A percentile compares a stretch with the other conserved stretches of the same genome.
Conservation (phyloP, 139 green algal genomes). For the Raphidocelis subcapitata region DNA sequence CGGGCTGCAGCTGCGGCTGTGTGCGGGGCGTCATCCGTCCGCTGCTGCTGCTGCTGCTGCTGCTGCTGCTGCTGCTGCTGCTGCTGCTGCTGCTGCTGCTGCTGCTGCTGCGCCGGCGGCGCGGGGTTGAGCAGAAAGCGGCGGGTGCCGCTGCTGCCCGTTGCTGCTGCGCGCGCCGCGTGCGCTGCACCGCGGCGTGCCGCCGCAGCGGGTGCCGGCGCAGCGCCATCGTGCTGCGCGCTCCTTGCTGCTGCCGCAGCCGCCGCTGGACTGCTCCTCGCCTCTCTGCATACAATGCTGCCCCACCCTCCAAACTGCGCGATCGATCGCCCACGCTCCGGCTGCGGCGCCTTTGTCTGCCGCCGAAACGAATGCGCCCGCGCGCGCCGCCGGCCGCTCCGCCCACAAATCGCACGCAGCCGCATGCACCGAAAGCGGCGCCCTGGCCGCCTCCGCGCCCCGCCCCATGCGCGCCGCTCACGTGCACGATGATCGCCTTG, state of each 20-base stretch:
- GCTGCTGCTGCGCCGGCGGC: not conserved
- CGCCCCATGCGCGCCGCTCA: slow-evolving; percentile 31
- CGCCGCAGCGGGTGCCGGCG: not conserved
- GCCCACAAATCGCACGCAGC: too few relatives aligned
- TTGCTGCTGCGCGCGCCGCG: not conserved
- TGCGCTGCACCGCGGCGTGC: not conserved
- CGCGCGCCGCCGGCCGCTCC: too few relatives aligned
- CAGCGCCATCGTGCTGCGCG: too few relatives aligned
- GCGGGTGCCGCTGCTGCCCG: not conserved
- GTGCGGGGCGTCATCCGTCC: not conserved
- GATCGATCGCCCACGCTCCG: too few relatives aligned
- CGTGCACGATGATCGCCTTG: slow-evolving; percentile 97
- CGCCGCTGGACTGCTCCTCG: not conserved
- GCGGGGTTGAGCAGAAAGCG: not conserved
- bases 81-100: not conserved
- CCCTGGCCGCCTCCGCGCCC: too few relatives aligned
- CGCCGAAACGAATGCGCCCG: too few relatives aligned
- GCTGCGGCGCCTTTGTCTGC: too few relatives aligned
- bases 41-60: not conserved
- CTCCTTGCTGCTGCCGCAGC: too few relatives aligned
- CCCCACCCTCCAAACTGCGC: too few relatives aligned
- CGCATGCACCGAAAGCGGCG: too few relatives aligned
- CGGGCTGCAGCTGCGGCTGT: not conserved
- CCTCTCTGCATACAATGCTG: not conserved
- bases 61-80: not conserved